Evolutionary conservation across 257 asterid species (phyloP).

Genomic region (Nyctanthes arbortristis): DNA sequence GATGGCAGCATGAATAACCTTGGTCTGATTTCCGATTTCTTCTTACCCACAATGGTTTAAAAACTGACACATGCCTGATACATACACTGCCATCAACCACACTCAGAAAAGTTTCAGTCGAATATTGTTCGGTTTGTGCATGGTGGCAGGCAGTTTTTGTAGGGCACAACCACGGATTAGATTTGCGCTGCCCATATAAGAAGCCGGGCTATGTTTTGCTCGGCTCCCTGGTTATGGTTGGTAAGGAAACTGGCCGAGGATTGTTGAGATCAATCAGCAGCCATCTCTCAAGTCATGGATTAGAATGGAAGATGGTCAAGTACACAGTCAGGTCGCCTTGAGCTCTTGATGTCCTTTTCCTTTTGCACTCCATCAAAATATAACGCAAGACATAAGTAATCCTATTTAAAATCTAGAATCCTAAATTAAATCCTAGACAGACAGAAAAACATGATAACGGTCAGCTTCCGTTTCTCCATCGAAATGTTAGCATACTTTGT

Average conservation of each 20-base stretch:
- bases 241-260: slow-evolving; percentile 78
- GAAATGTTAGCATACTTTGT: no score
- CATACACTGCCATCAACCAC: slow-evolving; percentile 96
- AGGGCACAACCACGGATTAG: slow-evolving; percentile 93
- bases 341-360: slow-evolving; percentile 38
- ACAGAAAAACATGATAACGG: no score
- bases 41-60: slow-evolving; percentile 52
- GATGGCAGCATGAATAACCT: slow-evolving; percentile 81
- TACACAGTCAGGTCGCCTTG: slow-evolving; percentile 59
- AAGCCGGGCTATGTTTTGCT: slow-evolving; percentile 79
- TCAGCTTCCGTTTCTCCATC: no score
- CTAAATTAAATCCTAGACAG: no score
- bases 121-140: slow-evolving; percentile 43
- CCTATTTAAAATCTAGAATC: neutral
- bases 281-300: slow-evolving; percentile 83
- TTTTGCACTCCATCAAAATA: no score
- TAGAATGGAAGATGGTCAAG: slow-evolving; percentile 76
- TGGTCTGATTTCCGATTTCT: slow-evolving; percentile 43
- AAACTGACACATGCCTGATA: slow-evolving; percentile 12
- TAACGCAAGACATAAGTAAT: neutral
- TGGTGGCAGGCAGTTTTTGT: slow-evolving; percentile 81
- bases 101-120: slow-evolving; percentile 90
- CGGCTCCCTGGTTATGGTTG: slow-evolving; percentile 98
- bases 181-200: slow-evolving; percentile 92
- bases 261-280: slow-evolving; percentile 54